phyloP scores from a whole-genome alignment of 2,329 filamentous ascomycete genomes.

The Coniochaeta pulveracea region DNA sequence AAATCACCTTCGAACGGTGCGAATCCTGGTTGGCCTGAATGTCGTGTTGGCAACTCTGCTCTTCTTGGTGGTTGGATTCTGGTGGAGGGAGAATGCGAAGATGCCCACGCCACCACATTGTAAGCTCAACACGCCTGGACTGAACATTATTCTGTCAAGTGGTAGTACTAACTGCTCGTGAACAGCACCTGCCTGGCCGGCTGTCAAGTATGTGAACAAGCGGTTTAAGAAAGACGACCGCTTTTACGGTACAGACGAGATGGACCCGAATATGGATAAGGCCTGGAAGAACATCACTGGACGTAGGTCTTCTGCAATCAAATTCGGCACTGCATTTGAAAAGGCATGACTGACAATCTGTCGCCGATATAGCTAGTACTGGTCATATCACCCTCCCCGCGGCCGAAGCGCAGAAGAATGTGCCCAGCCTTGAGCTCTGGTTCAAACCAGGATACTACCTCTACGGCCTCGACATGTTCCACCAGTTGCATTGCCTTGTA shows the following conservation, averaged over 20 bases:
- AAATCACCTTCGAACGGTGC: neutral
- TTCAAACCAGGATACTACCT: slow-evolving; percentile 1
- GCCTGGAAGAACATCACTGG: slow-evolving; percentile 1
- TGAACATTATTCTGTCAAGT: too few relatives aligned
- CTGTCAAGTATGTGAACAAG: slow-evolving; percentile 3
- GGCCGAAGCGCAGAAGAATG: slow-evolving; percentile 1
- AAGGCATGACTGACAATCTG: neutral
- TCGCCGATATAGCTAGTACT: slow-evolving; percentile 3
- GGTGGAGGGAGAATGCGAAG: neutral
- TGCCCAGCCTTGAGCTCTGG: slow-evolving; percentile 2
- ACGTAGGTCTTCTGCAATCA: neutral
- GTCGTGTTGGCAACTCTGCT: neutral
- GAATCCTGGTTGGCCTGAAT: neutral
- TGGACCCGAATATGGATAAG: neutral
- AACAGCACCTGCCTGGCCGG: slow-evolving; percentile 1
- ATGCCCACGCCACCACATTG: neutral
- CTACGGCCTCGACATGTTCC: slow-evolving; percentile 5
- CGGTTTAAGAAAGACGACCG: slow-evolving; percentile 1
- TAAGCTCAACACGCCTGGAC: too few relatives aligned
- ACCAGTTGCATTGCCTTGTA: slow-evolving; percentile 5
- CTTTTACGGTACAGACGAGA: slow-evolving; percentile 1
- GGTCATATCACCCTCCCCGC: slow-evolving; percentile 1
- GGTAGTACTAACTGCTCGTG: too few relatives aligned
- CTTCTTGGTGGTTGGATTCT: neutral
- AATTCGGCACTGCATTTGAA: neutral